phyloP scores from a whole-genome alignment of 2,329 filamentous ascomycete species.

The Aspergillus hiratsukae region DNA sequence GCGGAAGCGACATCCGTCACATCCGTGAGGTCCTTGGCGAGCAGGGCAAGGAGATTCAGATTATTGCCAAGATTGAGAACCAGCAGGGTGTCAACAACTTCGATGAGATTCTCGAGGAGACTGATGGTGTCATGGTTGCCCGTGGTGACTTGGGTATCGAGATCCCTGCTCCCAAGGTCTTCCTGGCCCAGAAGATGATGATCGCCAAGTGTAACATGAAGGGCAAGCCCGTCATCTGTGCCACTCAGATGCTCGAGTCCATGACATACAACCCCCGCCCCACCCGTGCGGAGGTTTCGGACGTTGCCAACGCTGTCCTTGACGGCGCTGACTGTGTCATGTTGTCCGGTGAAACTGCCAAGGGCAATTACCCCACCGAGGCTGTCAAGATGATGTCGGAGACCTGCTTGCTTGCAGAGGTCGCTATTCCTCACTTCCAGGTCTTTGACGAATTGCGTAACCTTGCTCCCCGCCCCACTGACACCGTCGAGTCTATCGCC shows the following conservation, averaged over 20 bases:
- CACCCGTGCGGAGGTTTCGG: constrained; percentile 95
- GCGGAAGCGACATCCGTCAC: constrained; percentile 83
- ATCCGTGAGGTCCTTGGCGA: constrained; percentile 89
- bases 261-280: constrained; percentile 99
- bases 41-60: constrained; percentile 93
- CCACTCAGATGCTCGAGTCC: constrained; percentile 98
- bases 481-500: constrained; percentile 86
- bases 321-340: constrained; percentile 99
- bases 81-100: constrained; percentile 99
- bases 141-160: constrained; percentile 98
- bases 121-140: constrained; percentile 99
- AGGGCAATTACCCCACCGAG: constrained; percentile 89
- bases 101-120: constrained; percentile 89
- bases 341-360: constrained; percentile 98
- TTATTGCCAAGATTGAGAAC: constrained; percentile 99
- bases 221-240: constrained; percentile 97
- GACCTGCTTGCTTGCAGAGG: constrained; percentile 92
- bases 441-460: constrained; percentile 93
- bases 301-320: constrained; percentile 96
- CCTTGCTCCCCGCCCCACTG: constrained; percentile 75
- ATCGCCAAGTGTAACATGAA: constrained; percentile 99
- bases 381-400: constrained; percentile 98
- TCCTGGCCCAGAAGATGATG: constrained; percentile 99
- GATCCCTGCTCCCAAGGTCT: constrained; percentile 96
- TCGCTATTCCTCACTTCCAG: constrained; percentile 93